Conservation (phyloP, 768 basidiomycete genomes). For the Paxillus involutus region DNA sequence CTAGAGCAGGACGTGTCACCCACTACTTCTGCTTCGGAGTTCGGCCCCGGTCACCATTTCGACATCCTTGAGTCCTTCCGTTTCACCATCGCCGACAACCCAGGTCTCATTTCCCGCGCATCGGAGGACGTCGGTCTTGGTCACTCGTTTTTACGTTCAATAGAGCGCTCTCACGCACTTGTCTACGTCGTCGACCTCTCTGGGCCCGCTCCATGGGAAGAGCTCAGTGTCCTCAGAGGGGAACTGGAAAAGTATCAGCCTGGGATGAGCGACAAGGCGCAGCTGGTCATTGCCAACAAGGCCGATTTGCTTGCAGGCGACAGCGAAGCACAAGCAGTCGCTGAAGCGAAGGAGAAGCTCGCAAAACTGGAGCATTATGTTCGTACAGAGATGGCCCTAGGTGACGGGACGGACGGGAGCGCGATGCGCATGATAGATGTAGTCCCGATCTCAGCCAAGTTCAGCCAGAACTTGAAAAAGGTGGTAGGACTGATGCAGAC, state of each 20-base stretch:
- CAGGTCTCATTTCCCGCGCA: constrained; percentile 83
- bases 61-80: constrained; percentile 73
- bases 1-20: background rate
- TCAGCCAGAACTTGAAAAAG: constrained; percentile 72
- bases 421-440: constrained; percentile 57
- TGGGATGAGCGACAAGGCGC: constrained; percentile 73
- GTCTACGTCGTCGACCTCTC: constrained; percentile 93
- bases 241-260: constrained; percentile 83
- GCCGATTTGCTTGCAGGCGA: constrained; percentile 74
- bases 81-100: constrained; percentile 97
- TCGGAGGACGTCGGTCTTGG: constrained; percentile 92
- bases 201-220: constrained; percentile 70
- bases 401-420: constrained; percentile 25
- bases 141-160: constrained; percentile 88
- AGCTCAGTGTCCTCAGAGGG: constrained; percentile 67
- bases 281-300: constrained; percentile 92
- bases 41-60: constrained; percentile 49
- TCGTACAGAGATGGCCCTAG: constrained; percentile 39
- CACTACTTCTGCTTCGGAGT: constrained; percentile 20
- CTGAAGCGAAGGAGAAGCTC: constrained; percentile 58
- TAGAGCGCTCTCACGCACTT: constrained; percentile 88
- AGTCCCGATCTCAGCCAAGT: constrained; percentile 85
- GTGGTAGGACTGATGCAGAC: constrained; percentile 66
- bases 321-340: constrained; percentile 46
- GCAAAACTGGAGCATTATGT: constrained; percentile 57